A percentile compares a stretch with the other conserved stretches of the same genome.
These are phyloP conservation scores for Plenodomus biglobosus DNA, from an alignment of 2,329 filamentous ascomycete genomes.

Conservation along the genomic window DNA sequence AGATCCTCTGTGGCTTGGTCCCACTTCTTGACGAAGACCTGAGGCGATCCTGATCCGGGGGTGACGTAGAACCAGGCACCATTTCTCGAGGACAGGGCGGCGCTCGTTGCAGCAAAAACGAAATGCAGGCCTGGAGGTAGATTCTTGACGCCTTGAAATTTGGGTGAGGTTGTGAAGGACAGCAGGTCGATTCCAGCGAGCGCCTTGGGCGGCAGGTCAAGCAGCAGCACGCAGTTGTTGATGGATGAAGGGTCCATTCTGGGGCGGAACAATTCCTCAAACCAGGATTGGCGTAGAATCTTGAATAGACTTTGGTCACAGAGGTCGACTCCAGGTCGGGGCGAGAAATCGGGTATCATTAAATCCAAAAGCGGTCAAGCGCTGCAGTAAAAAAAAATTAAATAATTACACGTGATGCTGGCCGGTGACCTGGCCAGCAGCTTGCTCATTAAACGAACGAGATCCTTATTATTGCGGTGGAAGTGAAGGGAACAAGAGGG, in stretches of 20 bases:
- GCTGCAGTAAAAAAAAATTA: conserved; percentile 9
- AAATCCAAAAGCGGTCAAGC: conserved; percentile 15
- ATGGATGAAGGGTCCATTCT: conserved; percentile 39
- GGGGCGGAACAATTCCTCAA: conserved; percentile 39
- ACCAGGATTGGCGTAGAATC: conserved; percentile 40
- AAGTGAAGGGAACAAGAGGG: background rate
- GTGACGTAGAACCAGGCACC: conserved; percentile 63
- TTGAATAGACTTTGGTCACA: conserved; percentile 27
- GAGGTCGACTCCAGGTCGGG: conserved; percentile 13
- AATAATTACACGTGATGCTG: conserved; percentile 18
- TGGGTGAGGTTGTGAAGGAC: conserved; percentile 63
- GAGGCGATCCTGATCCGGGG: conserved; percentile 37
- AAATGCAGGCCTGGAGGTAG: conserved; percentile 63
- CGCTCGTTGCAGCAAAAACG: conserved; percentile 61
- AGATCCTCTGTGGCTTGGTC: conserved; percentile 51
- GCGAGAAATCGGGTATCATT: conserved; percentile 21
- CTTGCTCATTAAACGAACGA: background rate
- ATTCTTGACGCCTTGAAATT: conserved; percentile 63
- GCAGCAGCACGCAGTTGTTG: conserved; percentile 45
- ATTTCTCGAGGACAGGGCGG: conserved; percentile 61
- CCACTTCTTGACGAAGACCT: conserved; percentile 62
- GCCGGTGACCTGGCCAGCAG: conserved; percentile 2
- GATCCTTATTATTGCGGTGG: background rate
- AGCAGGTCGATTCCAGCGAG: conserved; percentile 59
- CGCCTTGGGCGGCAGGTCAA: conserved; percentile 50